Percentiles rank a stretch among this genome's conserved stretches.
These are phyloP conservation scores for Phaseolus lunatus DNA, from an alignment of 306 rosid species.

Conservation along the genomic window DNA sequence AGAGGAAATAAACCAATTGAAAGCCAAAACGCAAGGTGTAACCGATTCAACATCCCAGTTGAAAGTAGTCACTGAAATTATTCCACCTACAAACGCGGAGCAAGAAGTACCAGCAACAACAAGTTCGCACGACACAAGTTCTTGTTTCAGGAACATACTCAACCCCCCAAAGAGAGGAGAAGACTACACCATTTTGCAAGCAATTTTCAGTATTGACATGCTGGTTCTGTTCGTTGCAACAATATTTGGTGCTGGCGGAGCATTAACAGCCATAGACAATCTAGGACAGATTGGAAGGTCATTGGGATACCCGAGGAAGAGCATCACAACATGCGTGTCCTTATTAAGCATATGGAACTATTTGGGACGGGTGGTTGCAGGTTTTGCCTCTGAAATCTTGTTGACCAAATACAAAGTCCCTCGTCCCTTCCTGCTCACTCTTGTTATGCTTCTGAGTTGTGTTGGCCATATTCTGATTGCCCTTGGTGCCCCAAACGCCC, in stretches of 20 bases:
- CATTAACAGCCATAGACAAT: slow-evolving; percentile 72
- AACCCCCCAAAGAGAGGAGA: slow-evolving; percentile 74
- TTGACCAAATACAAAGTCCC: slow-evolving; percentile 67
- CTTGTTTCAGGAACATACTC: slow-evolving; percentile 48
- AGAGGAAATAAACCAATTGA: slow-evolving; percentile 54
- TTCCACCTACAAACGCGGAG: slow-evolving; percentile 22
- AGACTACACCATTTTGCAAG: slow-evolving; percentile 76
- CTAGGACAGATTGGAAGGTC: slow-evolving; percentile 79
- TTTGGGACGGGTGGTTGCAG: slow-evolving; percentile 61
- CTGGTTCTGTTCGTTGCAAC: slow-evolving; percentile 56
- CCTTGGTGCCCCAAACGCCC: slow-evolving; percentile 55
- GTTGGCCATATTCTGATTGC: slow-evolving; percentile 72
- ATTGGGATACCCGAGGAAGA: slow-evolving; percentile 59
- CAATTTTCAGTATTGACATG: slow-evolving; percentile 75
- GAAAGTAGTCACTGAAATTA: slow-evolving; percentile 35
- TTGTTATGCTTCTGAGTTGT: slow-evolving; percentile 59
- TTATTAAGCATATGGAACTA: slow-evolving; percentile 81
- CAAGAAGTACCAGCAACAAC: not conserved
- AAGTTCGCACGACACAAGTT: slow-evolving; percentile 22
- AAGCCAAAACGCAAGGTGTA: slow-evolving; percentile 24
- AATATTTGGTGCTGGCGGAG: slow-evolving; percentile 67
- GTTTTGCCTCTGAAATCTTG: slow-evolving; percentile 66
- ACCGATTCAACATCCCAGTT: slow-evolving; percentile 29
- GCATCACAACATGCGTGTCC: slow-evolving; percentile 70
- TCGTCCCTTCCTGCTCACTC: slow-evolving; percentile 64